Evolutionary conservation across 2,329 filamentous ascomycete species (phyloP), one percentile per base, ranked within the genome.

Genomic region (Didymella pinodella): DNA sequence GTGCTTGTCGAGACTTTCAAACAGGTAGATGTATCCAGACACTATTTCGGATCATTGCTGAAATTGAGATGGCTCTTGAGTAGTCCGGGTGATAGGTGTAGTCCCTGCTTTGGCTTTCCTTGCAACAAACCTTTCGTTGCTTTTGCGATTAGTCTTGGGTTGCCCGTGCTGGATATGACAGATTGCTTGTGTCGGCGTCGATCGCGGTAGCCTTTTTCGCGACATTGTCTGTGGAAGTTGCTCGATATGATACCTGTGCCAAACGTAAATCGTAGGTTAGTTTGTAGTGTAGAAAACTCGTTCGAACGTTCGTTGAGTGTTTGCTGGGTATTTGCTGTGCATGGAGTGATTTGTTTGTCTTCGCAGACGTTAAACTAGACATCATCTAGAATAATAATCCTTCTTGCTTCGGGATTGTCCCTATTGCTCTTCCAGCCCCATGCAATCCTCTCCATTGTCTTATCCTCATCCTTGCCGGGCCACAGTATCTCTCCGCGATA

Each of bases 401-500:
- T 48, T 38, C 38, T 53, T 34, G 55, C 64, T n/a, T 65, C 55
- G 16, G 59, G 51, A 28, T 69, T 66, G 3, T 63, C 48, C 52
- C 54, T 61, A 14, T 68, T 70, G 11, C 60, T 59, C 43, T 62
- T 57, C 65, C 65, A 70, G 5, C 70, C 69, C 69, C 70, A 71
- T 7, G 57, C 55, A 11, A 73, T 48, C 3, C 60, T 59, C 32
- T 65, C 57, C 69, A 74, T 73, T 0, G 61, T 66, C 53, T 69
- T 74, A 45, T 76, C 74, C 32, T 76, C 74, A 48, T 76, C 74
- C 41, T 70, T 74, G 1, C 85, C 85, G 2, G 83, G 83, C 71
- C 81, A 86, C 64, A 87, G 75, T 43, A 88, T 83, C 49, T 85
- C 78, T 52, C 81, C 77, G 11, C 72, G 75, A 58, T 78, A 73